Evolutionary conservation across 768 basidiomycete species (phyloP).

Genomic region (Imleria badia): DNA sequence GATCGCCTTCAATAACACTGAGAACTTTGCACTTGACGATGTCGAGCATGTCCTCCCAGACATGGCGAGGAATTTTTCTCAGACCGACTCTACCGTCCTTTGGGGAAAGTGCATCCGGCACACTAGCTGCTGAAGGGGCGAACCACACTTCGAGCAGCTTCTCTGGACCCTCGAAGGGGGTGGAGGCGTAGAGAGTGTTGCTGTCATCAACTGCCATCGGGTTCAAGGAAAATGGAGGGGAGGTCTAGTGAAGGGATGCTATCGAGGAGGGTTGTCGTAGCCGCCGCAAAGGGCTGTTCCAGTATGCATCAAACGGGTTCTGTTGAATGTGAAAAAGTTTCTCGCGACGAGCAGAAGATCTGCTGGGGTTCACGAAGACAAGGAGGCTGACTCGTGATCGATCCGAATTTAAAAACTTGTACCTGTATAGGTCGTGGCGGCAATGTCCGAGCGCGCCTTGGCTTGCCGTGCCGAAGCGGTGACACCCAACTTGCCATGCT

Average conservation of each 20-base stretch:
- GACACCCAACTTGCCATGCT: no score
- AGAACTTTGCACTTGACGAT: constrained; percentile 97
- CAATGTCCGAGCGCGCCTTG: constrained; percentile 3
- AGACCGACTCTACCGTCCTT: constrained; percentile 62
- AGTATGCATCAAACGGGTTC: constrained; percentile 45
- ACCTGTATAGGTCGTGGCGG: constrained; percentile 26
- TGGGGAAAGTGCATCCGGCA: constrained; percentile 45
- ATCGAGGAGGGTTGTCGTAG: constrained; percentile 44
- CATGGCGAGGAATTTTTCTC: constrained; percentile 64
- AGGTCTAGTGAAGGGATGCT: constrained; percentile 38
- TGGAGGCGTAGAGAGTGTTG: constrained; percentile 30
- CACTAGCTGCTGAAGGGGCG: constrained; percentile 66
- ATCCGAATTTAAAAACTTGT: constrained; percentile 7
- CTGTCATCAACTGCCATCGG: constrained; percentile 29
- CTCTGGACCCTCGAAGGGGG: constrained; percentile 90
- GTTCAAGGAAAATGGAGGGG: neutral
- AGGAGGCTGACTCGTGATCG: constrained; percentile 10
- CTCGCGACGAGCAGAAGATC: constrained; percentile 20
- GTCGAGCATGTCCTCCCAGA: constrained; percentile 97
- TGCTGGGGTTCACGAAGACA: constrained; percentile 19
- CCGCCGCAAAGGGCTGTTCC: constrained; percentile 36
- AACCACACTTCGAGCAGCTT: constrained; percentile 99
- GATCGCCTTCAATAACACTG: constrained; percentile 83
- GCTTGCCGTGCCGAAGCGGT: no score
- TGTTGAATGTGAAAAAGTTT: constrained; percentile 11